A percentile compares a stretch with the other conserved stretches of the same genome.
Evolutionary conservation across 169 alveolate genomes (phyloP).

Genomic region (Ophryocystis elektroscirrha): DNA sequence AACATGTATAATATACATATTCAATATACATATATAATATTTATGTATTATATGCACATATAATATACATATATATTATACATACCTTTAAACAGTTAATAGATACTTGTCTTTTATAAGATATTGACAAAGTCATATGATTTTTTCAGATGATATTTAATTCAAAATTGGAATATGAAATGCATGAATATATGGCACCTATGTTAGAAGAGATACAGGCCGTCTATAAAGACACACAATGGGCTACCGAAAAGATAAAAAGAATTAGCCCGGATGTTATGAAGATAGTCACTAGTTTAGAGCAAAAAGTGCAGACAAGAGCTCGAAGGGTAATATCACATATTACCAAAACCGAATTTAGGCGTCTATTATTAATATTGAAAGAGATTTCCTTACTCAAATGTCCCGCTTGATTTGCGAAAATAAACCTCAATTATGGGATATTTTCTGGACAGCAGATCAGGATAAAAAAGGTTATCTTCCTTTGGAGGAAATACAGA

Average conservation of each 20-base stretch:
- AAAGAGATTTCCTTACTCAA: slow-evolving; percentile 6
- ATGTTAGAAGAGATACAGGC: slow-evolving; percentile 37
- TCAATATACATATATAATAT: too few species aligned
- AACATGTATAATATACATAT: too few species aligned
- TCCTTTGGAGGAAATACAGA: neutral
- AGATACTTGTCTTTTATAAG: slow-evolving; percentile 9
- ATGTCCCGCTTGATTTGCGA: slow-evolving; percentile 16
- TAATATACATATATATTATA: neutral
- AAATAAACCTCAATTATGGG: slow-evolving; percentile 19
- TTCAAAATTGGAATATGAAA: slow-evolving; percentile 44
- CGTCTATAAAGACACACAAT: slow-evolving; percentile 27
- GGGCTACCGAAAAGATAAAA: slow-evolving; percentile 31
- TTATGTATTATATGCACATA: too few species aligned
- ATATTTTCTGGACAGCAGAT: neutral
- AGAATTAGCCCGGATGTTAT: slow-evolving; percentile 4
- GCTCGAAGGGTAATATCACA: too few species aligned
- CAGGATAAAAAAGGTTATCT: neutral
- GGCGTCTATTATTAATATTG: too few species aligned
- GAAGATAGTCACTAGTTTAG: slow-evolving; percentile 8
- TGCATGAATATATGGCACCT: slow-evolving; percentile 58
- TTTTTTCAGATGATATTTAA: slow-evolving; percentile 27
- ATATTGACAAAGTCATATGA: neutral
- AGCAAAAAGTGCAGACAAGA: slow-evolving; percentile 9
- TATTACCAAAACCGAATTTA: too few species aligned
- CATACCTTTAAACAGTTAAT: neutral